Base-by-base conservation (phyloP, 2,329 filamentous ascomycete species). In the Beauveria varroae region DNA sequence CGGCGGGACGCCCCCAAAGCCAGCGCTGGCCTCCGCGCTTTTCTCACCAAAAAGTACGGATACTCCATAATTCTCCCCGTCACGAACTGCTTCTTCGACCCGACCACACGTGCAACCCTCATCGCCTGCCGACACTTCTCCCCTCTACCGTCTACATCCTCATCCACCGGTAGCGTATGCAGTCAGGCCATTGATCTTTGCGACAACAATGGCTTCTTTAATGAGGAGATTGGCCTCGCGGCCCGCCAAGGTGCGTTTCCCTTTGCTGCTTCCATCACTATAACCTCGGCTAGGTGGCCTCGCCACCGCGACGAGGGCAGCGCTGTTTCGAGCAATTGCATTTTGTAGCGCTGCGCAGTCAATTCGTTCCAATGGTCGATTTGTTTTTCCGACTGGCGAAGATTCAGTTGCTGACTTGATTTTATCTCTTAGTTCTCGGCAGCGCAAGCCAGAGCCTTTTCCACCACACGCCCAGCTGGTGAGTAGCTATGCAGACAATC, bases 381-480 rank as follows among this genome's bases (percentile, higher is more conserved):
- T n/a, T n/a, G n/a, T n/a, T n/a, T n/a, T n/a, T n/a, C n/a, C n/a
- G n/a, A n/a, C n/a, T n/a, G n/a, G n/a, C n/a, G n/a, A n/a, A n/a
- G n/a, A n/a, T n/a, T n/a, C n/a, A 28, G 16, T 26, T 26, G 22
- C 54, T 62, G 53, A 57, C 53, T 26, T 26, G 46, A 14, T 56
- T 20, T 20, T n/a, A 3, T 7, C 24, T 7, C 43, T 44, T 46
- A 28, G 59, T 63, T 63, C 60, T 56, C 59, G 37, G 43, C 60
- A 28, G 41, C 47, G 34, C 85, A 90, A 72, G 81, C 83, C 71
- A 85, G 93, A 77, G 81, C 86, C 64, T 98, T 99, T 79, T 96
- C 93, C 64, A 91, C 90, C 65, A 93, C 93, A 65, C 86, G 88
- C 71, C 86, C 90, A 67, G 88, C 86, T 70, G 87, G 89, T 91